These are phyloP conservation scores for Corynespora cassiicola DNA, from an alignment of 2,329 filamentous ascomycete genomes.

Conservation along the genomic window DNA sequence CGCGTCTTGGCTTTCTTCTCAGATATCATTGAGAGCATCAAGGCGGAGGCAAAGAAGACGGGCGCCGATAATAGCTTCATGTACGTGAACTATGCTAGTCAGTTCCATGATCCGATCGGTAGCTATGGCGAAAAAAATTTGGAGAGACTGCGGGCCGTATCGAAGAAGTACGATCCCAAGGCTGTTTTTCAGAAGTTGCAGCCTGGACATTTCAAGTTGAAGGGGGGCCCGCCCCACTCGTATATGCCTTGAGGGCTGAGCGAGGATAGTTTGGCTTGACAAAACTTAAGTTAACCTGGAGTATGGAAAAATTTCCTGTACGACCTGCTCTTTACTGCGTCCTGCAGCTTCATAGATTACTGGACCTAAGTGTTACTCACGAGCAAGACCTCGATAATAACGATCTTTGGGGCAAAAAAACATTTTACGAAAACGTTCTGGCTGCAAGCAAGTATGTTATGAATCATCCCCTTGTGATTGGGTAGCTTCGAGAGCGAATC, in stretches of 20 bases:
- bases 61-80: conserved; percentile 10
- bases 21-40: conserved; percentile 23
- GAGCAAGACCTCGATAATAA: too few relatives aligned
- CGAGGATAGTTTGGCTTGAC: too few relatives aligned
- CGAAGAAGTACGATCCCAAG: conserved; percentile 47
- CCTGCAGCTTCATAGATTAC: too few relatives aligned
- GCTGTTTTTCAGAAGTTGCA: conserved; percentile 48
- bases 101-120: conserved; percentile 46
- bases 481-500: too few relatives aligned
- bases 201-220: conserved; percentile 50
- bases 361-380: too few relatives aligned
- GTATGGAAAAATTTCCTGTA: too few relatives aligned
- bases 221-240: conserved; percentile 6
- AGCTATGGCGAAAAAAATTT: conserved; percentile 33
- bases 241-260: conserved; percentile 9
- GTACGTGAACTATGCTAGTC: conserved; percentile 54
- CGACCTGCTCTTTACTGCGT: too few relatives aligned
- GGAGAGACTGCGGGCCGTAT: conserved; percentile 37
- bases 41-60: conserved; percentile 23
- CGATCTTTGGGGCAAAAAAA: too few relatives aligned
- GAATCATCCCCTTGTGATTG: too few relatives aligned
- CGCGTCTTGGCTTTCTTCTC: conserved; percentile 21
- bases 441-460: too few relatives aligned
- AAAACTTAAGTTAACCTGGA: too few relatives aligned
- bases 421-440: too few relatives aligned